Base-by-base conservation (phyloP, 192 early-diverging fungal genomes). In the Thamnidium elegans region DNA sequence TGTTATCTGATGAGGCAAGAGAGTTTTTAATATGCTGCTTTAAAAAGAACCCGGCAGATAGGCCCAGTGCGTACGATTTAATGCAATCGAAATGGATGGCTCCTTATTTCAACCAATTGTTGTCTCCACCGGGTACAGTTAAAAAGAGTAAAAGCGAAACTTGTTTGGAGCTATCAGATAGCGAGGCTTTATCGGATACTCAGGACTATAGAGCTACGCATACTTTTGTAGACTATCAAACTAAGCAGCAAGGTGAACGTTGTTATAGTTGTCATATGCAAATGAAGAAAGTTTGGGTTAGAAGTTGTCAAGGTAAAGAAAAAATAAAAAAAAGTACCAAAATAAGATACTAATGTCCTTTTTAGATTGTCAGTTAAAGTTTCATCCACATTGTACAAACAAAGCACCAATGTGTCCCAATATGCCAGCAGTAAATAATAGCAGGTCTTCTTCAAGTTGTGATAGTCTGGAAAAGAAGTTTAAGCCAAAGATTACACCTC, bases 21-120 rank as follows among this genome's bases (percentile, higher is more conserved):
- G 86, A 93, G 58, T 97, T 98, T 74, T 71, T 98, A 53, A 63
- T 85, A 44, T 69, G 75, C 50, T 97, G 95, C 70, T 95, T 97
- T 68, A 82, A 88, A 55, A 95, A 96, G 58, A 84, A 94, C 50
- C 87, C 88, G 11, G 67, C 67, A 10, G 60, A 81, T 19, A 78
- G 96, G 31, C 89, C 91, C 1, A 84, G 87, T 0, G 94, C 96
- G 0, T 64, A 68, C 7, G 81, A 84, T 47, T 81, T 98, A 48
- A 80, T 92, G 58, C 65, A 71, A 17, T 91, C 95, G 69, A 72
- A 77, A 7, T 98, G 94, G 94, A 58, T 58, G 56, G 32, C 32
- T 5, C 54, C 54, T 14, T 31, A 32, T 13, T 23, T 31, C 23
- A 34, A 55, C 1, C 32, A 10, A 10, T 39, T 10, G 5, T 39